Percentiles rank a stretch among this genome's conserved stretches.
These are phyloP conservation scores for Myxozyma udenii DNA, from an alignment of 805 yeast genomes.

Conservation along the genomic window DNA sequence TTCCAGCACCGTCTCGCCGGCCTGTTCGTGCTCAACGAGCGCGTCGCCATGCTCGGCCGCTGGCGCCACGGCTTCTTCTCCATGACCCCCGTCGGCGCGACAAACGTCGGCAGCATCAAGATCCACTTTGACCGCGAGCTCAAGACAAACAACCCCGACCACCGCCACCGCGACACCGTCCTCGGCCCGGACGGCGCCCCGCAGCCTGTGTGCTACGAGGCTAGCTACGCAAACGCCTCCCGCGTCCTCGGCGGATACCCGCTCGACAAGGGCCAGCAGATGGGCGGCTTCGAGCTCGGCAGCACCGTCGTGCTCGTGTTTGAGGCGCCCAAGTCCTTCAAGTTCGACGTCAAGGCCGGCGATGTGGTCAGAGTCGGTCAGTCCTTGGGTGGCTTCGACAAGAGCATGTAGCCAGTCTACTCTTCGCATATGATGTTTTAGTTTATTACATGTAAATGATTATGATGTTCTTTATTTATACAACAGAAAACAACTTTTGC, in stretches of 20 bases:
- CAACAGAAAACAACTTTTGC: not conserved
- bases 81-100: constrained; percentile 99
- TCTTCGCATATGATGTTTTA: not conserved
- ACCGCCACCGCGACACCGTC: constrained; percentile 55
- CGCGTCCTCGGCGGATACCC: constrained; percentile 80
- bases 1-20: constrained; percentile 85
- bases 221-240: constrained; percentile 81
- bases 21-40: constrained; percentile 84
- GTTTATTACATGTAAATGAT: not conserved
- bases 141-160: constrained; percentile 58
- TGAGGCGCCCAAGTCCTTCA: constrained; percentile 85
- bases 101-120: constrained; percentile 93
- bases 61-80: constrained; percentile 97
- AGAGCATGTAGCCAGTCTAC: not conserved
- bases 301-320: constrained; percentile 95
- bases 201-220: constrained; percentile 71
- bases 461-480: not conserved
- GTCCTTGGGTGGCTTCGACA: constrained; percentile 40
- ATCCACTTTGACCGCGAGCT: constrained; percentile 88
- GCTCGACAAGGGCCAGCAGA: constrained; percentile 82
- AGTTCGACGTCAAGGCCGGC: constrained; percentile 67
- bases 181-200: not conserved
- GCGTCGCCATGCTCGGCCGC: constrained; percentile 90
- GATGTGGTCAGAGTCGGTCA: constrained; percentile 84
- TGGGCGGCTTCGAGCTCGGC: constrained; percentile 96